Evolutionary conservation across 345 rosid genomes (phyloP).

Genomic region (Eucalyptus viminalis): DNA sequence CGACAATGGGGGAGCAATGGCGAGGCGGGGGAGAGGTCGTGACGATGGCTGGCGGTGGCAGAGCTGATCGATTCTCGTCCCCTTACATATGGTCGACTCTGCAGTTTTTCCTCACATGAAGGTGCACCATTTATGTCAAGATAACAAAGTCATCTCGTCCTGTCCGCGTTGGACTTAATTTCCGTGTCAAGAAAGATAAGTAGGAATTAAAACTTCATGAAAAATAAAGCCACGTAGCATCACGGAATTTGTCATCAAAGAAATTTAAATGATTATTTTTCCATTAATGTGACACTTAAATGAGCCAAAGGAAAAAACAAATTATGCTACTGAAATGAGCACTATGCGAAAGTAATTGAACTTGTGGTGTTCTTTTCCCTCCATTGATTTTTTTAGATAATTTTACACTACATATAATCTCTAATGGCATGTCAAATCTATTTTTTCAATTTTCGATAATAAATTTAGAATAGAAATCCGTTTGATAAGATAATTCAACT

Average conservation of each 20-base stretch:
- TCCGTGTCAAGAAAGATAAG: not conserved
- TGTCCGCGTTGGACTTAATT: not conserved
- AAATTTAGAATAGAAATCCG: accelerated
- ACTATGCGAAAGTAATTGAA: accelerated
- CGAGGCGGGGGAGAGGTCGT: not conserved
- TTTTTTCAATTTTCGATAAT: accelerated
- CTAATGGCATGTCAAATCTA: accelerated
- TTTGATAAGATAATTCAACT: accelerated
- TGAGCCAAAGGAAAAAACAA: accelerated
- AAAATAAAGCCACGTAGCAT: accelerated
- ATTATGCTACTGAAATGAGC: no score
- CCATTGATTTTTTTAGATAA: no score
- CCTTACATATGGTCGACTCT: not conserved
- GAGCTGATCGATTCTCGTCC: not conserved
- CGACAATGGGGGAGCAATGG: not conserved
- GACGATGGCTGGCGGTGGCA: not conserved
- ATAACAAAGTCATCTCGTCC: not conserved
- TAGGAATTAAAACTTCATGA: not conserved
- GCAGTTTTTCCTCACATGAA: no score
- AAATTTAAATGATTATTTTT: no score
- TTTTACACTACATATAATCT: accelerated
- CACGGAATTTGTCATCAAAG: accelerated
- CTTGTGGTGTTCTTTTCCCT: no score
- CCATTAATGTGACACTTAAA: no score
- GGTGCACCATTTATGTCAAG: not conserved